Conservation (phyloP, 345 rosid genomes). For the Erucastrum elatum region DNA sequence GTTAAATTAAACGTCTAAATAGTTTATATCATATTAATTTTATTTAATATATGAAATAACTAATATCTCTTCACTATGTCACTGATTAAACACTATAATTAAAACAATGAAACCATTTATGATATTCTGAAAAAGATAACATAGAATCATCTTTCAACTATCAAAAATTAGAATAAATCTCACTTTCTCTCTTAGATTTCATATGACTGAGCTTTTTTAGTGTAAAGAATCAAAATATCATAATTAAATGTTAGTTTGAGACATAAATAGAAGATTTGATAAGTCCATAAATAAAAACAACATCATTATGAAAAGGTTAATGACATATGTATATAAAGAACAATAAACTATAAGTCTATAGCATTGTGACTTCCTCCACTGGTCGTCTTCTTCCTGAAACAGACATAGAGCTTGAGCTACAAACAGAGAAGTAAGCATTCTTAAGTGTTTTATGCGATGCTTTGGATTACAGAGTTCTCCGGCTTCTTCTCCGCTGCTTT, state of each 20-base stretch:
- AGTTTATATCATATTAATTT: not conserved
- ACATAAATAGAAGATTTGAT: not conserved
- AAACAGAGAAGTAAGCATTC: not conserved
- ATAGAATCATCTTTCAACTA: not conserved
- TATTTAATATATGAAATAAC: not conserved
- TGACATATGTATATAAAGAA: not conserved
- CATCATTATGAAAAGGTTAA: not conserved
- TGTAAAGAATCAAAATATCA: not conserved
- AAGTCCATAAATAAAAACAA: not conserved
- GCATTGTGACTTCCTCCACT: not conserved
- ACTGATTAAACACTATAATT: not conserved
- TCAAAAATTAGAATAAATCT: not conserved
- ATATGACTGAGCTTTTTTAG: not conserved
- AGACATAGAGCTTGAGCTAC: not conserved
- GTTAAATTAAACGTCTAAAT: not conserved
- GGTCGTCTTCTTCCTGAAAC: not conserved
- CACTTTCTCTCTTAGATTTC: not conserved
- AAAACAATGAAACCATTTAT: not conserved
- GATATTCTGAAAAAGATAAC: not conserved
- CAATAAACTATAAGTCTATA: not conserved
- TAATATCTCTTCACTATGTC: not conserved
- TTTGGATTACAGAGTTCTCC: constrained; percentile 53
- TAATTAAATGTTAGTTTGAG: not conserved
- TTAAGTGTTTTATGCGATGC: constrained; percentile 37
- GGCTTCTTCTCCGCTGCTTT: constrained; percentile 55